Base-by-base conservation (phyloP, 2,329 filamentous ascomycete genomes). In the Apiospora arundinis region DNA sequence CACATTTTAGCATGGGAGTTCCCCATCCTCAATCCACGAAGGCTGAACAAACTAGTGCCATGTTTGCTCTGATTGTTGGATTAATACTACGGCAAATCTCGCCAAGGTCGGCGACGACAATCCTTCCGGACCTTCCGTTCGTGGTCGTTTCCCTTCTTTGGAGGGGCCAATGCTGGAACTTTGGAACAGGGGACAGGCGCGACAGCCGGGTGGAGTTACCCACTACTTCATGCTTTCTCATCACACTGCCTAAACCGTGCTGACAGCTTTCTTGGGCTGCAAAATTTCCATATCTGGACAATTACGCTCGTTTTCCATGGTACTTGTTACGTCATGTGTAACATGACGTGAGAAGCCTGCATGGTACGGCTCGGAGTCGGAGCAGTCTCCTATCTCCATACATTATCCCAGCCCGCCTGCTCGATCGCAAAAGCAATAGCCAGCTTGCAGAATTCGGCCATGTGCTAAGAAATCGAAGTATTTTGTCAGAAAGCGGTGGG, bases 391-490 rank as follows among this genome's bases (percentile, higher is more conserved):
- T 75, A 83, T 73, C 82, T 77, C 82, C 82, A 83, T 23, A 75
- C 74, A 45, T 83, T 83, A 67, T 83, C 78, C 82, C 82, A 83
- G 1, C 82, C 81, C 18, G 78, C 80, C 75, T 83, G 81, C 71
- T 83, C 82, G 16, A 83, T 74, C 1, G 80, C 78, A 74, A 81
- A 83, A 1, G 82, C 81, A 66, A 83, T 80, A 0, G 82, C 82
- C 69, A 83, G 76, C 74, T 83, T 81, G 0, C 81, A 79, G 72
- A 83, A 83, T n/a, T 80, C 77, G 2, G 82, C 81, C 81, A 83
- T 83, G 46, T 83, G 82, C 79, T 82, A 45, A n/a, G n/a, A 63
- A 11, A 63, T 40, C 56, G 9, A 3, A 25, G 16, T 37, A 9
- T 18, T 0, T 63, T 63, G 7, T 63, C 28, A 63, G 32, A 18